Conservation (phyloP, 2,329 filamentous ascomycete genomes). For the Ophiognomonia clavigignenti-juglandacearum region DNA sequence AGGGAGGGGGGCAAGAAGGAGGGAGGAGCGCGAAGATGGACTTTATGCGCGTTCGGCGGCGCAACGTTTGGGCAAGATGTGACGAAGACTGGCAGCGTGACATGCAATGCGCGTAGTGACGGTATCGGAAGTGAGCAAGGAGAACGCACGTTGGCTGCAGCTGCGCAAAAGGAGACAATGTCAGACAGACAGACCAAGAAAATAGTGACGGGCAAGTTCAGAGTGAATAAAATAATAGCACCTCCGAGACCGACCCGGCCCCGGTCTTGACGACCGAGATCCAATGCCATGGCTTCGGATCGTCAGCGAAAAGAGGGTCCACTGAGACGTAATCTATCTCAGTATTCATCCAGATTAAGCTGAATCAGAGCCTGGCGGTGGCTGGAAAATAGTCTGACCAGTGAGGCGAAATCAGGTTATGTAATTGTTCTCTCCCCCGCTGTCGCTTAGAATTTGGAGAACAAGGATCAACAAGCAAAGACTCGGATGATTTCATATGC, state of each 20-base stretch:
- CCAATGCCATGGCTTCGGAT: constrained; percentile 11
- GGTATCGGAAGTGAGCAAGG: background rate
- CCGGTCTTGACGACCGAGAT: background rate
- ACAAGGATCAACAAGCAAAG: background rate
- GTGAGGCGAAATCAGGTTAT: background rate
- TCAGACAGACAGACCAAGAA: background rate
- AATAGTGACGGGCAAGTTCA: background rate
- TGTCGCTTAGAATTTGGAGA: background rate
- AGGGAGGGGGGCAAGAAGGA: background rate
- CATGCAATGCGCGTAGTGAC: too few relatives aligned
- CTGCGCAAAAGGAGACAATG: background rate
- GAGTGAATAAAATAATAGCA: background rate
- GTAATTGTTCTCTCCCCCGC: too few relatives aligned
- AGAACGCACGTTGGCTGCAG: constrained; percentile 13
- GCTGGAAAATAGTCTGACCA: too few relatives aligned
- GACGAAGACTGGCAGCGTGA: background rate
- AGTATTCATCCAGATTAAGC: background rate
- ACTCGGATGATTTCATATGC: background rate
- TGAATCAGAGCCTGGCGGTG: too few relatives aligned
- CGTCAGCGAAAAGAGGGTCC: constrained; percentile 11
- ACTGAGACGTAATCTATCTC: background rate
- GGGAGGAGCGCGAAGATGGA: background rate
- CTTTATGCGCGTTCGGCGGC: background rate
- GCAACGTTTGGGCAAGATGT: background rate
- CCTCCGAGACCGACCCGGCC: background rate